Conservation (phyloP, 1,139 yeast species). For the Sugiyamaella novakii region DNA sequence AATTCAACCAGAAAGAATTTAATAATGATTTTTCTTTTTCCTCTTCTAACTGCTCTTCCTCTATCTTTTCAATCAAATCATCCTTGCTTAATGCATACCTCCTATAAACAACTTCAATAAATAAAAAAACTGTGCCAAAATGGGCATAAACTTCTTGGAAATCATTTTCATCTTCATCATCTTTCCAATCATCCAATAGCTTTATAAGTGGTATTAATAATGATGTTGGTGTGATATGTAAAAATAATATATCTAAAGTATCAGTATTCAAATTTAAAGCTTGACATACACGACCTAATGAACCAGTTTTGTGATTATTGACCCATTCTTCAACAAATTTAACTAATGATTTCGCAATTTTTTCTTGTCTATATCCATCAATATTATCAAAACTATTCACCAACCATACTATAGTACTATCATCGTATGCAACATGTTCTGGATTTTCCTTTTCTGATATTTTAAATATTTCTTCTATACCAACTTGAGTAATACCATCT, state of each 20-base stretch:
- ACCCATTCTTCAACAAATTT: slow-evolving; percentile 30
- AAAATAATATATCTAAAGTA: slow-evolving; percentile 49
- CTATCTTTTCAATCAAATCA: slow-evolving; percentile 24
- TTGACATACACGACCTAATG: slow-evolving; percentile 52
- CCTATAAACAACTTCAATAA: slow-evolving; percentile 50
- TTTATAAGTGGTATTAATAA: slow-evolving; percentile 39
- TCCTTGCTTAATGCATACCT: slow-evolving; percentile 49
- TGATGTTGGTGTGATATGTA: slow-evolving; percentile 37
- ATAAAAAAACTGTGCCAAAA: slow-evolving; percentile 60
- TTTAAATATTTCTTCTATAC: slow-evolving; percentile 29
- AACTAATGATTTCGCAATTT: slow-evolving; percentile 31
- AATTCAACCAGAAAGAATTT: slow-evolving; percentile 20
- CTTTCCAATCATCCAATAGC: slow-evolving; percentile 43
- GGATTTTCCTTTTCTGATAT: slow-evolving; percentile 33
- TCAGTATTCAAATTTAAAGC: slow-evolving; percentile 49
- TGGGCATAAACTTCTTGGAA: slow-evolving; percentile 71
- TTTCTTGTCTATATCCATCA: slow-evolving; percentile 36
- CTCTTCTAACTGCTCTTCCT: not conserved
- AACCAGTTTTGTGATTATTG: slow-evolving; percentile 34
- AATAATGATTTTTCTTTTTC: not conserved
- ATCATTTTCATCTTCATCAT: slow-evolving; percentile 51
- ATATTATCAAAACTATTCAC: slow-evolving; percentile 33
- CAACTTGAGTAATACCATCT: slow-evolving; percentile 20
- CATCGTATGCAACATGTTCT: slow-evolving; percentile 34
- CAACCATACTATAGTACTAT: slow-evolving; percentile 31